phyloP scores from a whole-genome alignment of 139 green algal genomes.

The Edaphochlamys debaryana region DNA sequence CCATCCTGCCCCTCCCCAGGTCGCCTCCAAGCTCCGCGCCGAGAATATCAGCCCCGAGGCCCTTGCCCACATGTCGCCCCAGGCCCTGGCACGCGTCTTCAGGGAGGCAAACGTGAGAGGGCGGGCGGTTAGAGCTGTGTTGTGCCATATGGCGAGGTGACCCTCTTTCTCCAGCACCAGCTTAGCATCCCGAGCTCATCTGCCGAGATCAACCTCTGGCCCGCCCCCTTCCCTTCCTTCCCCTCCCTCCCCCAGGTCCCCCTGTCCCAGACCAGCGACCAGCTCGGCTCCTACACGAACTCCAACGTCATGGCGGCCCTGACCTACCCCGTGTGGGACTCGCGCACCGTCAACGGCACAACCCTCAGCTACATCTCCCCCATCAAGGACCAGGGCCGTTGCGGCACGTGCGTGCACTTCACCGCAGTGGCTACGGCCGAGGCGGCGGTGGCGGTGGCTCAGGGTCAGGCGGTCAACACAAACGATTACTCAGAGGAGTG shows the following conservation, averaged over 20 bases:
- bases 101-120: neutral
- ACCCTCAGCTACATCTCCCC: slow-evolving; percentile 47
- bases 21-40: neutral
- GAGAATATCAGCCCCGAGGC: neutral
- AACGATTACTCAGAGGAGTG: slow-evolving; percentile 8
- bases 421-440: neutral
- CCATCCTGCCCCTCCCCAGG: too few relatives aligned
- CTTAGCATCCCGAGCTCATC: too few relatives aligned
- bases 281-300: neutral
- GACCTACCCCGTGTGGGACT: slow-evolving; percentile 14
- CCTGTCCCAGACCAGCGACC: neutral
- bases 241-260: neutral
- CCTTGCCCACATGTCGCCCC: neutral
- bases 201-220: too few relatives aligned
- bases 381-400: slow-evolving; percentile 69
- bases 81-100: neutral
- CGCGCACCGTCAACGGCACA: slow-evolving; percentile 8
- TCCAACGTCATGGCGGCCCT: neutral
- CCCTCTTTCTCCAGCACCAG: too few relatives aligned
- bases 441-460: neutral
- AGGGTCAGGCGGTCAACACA: neutral
- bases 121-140: too few relatives aligned
- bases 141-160: too few relatives aligned
- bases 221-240: too few relatives aligned
- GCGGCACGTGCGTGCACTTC: slow-evolving; percentile 75